Percentiles rank a stretch among this genome's conserved stretches.
phyloP scores from a whole-genome alignment of 345 rosid species.

The Euphorbia lathyris region DNA sequence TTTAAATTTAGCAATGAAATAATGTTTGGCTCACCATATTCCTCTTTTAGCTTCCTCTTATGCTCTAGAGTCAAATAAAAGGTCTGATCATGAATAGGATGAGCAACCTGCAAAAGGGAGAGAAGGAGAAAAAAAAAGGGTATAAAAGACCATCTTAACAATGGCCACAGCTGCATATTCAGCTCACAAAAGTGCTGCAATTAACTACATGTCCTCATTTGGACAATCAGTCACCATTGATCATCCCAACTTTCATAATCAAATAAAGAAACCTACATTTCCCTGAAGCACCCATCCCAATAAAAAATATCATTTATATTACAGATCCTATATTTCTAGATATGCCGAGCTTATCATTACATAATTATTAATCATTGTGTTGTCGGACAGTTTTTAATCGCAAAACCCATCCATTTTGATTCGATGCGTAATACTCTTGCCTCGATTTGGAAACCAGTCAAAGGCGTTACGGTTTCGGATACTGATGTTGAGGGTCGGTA shows the following conservation, averaged over 20 bases:
- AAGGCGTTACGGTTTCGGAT: no score
- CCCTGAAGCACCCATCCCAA: background rate
- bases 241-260: background rate
- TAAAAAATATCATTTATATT: background rate
- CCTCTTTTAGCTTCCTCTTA: constrained; percentile 64
- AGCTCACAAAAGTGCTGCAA: background rate
- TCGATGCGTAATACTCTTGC: no score
- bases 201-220: background rate
- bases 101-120: constrained; percentile 41
- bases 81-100: constrained; percentile 72
- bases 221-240: background rate
- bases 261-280: background rate
- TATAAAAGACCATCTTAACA: background rate
- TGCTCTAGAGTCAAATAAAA: constrained; percentile 63
- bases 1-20: background rate
- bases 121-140: background rate
- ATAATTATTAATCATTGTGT: no score
- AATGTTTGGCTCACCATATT: constrained; percentile 48
- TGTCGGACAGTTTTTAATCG: no score
- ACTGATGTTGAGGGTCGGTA: no score
- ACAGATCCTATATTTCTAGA: background rate
- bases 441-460: no score
- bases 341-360: background rate
- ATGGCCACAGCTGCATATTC: background rate
- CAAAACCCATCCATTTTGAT: no score